Percentiles rank a stretch among this genome's conserved stretches.
These are phyloP conservation scores for Medicago truncatula DNA, from an alignment of 306 rosid genomes.

Conservation along the genomic window MtrunA17r5.0-ANR NC_053042.1:10717501-10718000, in stretches of 20 bases:
- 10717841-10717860: conserved; percentile 30
- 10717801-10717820: background rate
- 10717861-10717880: conserved; percentile 47
- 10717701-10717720: conserved; percentile 35
- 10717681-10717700: background rate
- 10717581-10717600: too few species aligned
- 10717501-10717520: too few species aligned
- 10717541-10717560: too few species aligned
- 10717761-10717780: background rate
- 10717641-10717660: too few species aligned
- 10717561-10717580: too few species aligned
- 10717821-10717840: background rate
- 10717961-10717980: background rate
- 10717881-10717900: conserved; percentile 40
- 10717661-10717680: too few species aligned
- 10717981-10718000: background rate
- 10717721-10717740: conserved; percentile 34
- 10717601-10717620: too few species aligned
- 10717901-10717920: background rate
- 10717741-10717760: background rate
- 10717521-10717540: too few species aligned
- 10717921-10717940: conserved; percentile 23
- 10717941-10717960: background rate
- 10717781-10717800: background rate
- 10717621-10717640: too few species aligned